A percentile compares a stretch with the other conserved stretches of the same genome.
Conservation (phyloP, 495 filamentous ascomycete genomes). For the Aspergillus sclerotiicarbonarius region DNA sequence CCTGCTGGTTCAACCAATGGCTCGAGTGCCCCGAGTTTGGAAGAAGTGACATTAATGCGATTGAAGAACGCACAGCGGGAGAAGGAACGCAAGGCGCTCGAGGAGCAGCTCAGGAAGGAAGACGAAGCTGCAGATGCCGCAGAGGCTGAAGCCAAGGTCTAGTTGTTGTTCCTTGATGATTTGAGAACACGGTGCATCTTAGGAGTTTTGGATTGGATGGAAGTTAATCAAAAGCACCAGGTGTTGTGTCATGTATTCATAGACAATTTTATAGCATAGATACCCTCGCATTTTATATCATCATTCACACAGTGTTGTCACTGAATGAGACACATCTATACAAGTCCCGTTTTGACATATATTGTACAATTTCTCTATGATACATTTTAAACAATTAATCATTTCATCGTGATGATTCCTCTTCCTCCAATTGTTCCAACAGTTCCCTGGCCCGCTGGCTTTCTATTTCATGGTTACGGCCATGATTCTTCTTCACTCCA, state of each 20-base stretch:
- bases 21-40: conserved; percentile 46
- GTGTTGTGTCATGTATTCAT: neutral
- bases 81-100: conserved; percentile 52
- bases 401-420: conserved; percentile 31
- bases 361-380: conserved; percentile 23
- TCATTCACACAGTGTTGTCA: conserved; percentile 3
- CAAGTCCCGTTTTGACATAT: conserved; percentile 11
- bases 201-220: no score
- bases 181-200: no score
- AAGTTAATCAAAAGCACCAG: neutral
- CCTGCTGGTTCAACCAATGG: conserved; percentile 29
- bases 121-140: conserved; percentile 51
- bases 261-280: conserved; percentile 14
- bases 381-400: conserved; percentile 18
- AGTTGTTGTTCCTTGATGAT: neutral
- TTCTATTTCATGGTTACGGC: conserved; percentile 22
- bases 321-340: no score
- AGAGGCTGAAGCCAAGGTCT: conserved; percentile 23
- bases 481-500: conserved; percentile 25
- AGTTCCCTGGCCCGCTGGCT: conserved; percentile 37
- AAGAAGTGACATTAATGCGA: conserved; percentile 61
- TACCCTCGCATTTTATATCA: conserved; percentile 20
- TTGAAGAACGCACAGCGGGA: conserved; percentile 58
- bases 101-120: conserved; percentile 52
- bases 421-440: conserved; percentile 41